Percentiles rank a stretch among this genome's conserved stretches.
phyloP scores from a whole-genome alignment of 1,284 basidiomycete species.

The Inonotus hispidus region DNA sequence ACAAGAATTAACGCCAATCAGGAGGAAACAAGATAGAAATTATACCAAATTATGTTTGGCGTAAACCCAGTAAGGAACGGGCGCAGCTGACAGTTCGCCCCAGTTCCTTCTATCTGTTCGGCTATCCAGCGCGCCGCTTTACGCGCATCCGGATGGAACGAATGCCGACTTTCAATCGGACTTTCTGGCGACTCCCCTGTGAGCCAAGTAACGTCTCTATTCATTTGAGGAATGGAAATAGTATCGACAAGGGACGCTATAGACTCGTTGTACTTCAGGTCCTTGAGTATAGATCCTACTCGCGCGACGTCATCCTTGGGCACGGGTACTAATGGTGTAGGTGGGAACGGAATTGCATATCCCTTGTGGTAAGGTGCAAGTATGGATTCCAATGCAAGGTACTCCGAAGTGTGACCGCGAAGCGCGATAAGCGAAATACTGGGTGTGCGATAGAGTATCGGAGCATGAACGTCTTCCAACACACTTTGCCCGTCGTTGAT shows the following conservation, averaged over 20 bases:
- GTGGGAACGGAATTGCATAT: constrained; percentile 42
- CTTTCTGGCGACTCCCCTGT: constrained; percentile 67
- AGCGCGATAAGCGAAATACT: constrained; percentile 45
- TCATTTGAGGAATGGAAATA: constrained; percentile 58
- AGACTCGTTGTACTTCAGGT: constrained; percentile 51
- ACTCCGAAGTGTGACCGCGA: constrained; percentile 23
- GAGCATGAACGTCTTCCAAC: not conserved
- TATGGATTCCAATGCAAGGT: constrained; percentile 39
- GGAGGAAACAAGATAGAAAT: not conserved
- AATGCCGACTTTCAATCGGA: constrained; percentile 73
- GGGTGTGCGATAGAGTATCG: constrained; percentile 33
- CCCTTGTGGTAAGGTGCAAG: constrained; percentile 62
- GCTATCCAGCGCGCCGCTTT: constrained; percentile 76
- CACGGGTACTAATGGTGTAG: constrained; percentile 47
- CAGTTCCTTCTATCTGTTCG: constrained; percentile 61
- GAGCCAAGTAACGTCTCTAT: constrained; percentile 68
- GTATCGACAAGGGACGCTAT: constrained; percentile 59
- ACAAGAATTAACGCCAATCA: not conserved
- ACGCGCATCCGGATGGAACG: constrained; percentile 64
- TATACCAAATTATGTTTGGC: constrained; percentile 80
- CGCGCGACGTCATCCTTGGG: constrained; percentile 43
- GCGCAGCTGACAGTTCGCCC: constrained; percentile 64
- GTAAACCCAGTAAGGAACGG: constrained; percentile 67
- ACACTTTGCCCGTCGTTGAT: not conserved
- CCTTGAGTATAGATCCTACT: constrained; percentile 43